Base-by-base conservation (phyloP, 768 basidiomycete species). In the Lentinula sp. region DNA sequence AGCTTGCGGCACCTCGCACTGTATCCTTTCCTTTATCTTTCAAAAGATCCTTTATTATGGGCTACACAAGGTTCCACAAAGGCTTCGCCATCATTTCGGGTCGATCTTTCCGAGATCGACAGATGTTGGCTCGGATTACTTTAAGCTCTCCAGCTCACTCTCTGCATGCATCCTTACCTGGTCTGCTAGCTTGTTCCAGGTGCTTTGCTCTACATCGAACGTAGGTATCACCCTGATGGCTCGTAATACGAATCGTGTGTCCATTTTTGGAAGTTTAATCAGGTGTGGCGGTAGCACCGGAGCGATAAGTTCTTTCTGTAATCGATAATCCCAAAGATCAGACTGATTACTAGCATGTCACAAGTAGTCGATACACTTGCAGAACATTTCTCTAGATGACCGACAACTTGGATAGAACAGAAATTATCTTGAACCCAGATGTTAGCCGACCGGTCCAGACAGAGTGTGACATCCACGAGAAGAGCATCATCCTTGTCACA, bases 391-490 rank as follows among this genome's bases (percentile, higher is more conserved):
- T 89, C 88, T 55, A 89, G 70, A 67, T 85, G 77, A 41, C 87
- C 87, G 45, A 88, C 70, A 20, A 78, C 79, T 73, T 82, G 81
- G 41, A 87, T 72, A 41, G 75, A 76, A 63, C 75, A 70, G 63
- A 84, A 75, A 23, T 73, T 76, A 65, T 89, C 85, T 45, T 76
- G 72, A 28, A 80, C 74, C 87, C 88, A 89, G 36, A 63, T 59
- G 12, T 64, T 48, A 18, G 57, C 57, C 32, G 74, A 71, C 63
- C 68, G 66, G 66, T 79, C 77, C 41, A 88, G 62, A 61, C 83
- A 84, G 12, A 85, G 74, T 49, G 78, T 74, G 8, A 77, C 78
- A 67, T 90, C 86, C 7, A 88, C 81, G 9, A 86, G 72, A 52
- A 89, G 66, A 37, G 76, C 83, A n/a, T 71, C 70, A 12, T 77